phyloP scores from a whole-genome alignment of 257 asterid genomes.

The Primulina eburnea region DNA sequence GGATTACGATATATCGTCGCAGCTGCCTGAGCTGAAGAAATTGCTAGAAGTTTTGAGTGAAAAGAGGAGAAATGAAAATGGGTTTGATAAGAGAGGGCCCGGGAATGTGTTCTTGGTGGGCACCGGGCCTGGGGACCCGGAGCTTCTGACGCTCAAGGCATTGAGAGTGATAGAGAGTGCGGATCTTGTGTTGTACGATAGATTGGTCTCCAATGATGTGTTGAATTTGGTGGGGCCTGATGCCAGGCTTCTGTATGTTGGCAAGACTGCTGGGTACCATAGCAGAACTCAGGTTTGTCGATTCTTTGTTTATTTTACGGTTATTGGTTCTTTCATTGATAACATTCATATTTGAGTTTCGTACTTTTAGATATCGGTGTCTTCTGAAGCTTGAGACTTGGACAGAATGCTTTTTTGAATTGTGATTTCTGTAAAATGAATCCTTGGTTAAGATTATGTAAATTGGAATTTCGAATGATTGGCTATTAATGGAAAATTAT shows the following conservation, averaged over 20 bases:
- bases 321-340: no score
- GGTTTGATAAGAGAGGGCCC: constrained; percentile 39
- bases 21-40: constrained; percentile 80
- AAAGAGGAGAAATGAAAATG: constrained; percentile 53
- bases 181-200: constrained; percentile 85
- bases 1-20: constrained; percentile 73
- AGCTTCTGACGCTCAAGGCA: constrained; percentile 80
- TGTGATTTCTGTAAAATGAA: background rate
- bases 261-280: constrained; percentile 96
- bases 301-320: background rate
- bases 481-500: background rate
- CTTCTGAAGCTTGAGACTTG: background rate
- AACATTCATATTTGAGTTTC: constrained; percentile 5
- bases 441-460: background rate
- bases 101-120: constrained; percentile 98
- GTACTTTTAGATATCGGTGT: background rate
- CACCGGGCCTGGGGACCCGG: constrained; percentile 97
- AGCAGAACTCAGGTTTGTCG: constrained; percentile 92
- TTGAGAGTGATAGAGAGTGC: constrained; percentile 78
- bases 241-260: constrained; percentile 94
- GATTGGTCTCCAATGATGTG: constrained; percentile 91
- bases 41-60: constrained; percentile 69
- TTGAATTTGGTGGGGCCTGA: constrained; percentile 68
- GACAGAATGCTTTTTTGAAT: background rate
- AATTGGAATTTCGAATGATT: background rate